Evolutionary conservation across 495 filamentous ascomycete species (phyloP).

Genomic region (Daldinia caldariorum): DNA sequence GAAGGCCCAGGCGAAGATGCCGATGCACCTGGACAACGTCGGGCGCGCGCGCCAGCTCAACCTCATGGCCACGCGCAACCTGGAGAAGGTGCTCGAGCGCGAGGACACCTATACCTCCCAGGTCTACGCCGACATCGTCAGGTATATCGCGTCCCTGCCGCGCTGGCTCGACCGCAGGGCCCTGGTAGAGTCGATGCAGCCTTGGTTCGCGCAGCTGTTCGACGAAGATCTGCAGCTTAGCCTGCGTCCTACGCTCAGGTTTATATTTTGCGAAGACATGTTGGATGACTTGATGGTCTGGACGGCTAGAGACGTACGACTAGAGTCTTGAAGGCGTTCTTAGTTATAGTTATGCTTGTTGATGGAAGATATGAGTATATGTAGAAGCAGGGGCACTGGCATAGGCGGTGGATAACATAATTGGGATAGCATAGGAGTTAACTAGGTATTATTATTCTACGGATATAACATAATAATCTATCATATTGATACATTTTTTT

Average conservation of each 20-base stretch:
- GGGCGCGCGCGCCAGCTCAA: slow-evolving; percentile 1
- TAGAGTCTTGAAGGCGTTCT: neutral
- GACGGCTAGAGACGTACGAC: slow-evolving; percentile 33
- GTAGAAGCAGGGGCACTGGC: too few relatives aligned
- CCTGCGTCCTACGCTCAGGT: slow-evolving; percentile 56
- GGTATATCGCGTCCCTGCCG: slow-evolving; percentile 45
- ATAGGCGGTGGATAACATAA: neutral
- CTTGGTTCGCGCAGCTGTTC: slow-evolving; percentile 42
- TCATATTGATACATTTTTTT: neutral
- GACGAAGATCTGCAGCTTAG: slow-evolving; percentile 27
- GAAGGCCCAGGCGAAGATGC: neutral
- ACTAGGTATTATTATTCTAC: neutral
- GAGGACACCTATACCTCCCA: neutral
- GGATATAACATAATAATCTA: too few relatives aligned
- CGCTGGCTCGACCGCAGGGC: slow-evolving; percentile 39
- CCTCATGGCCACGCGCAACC: neutral
- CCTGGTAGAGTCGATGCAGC: slow-evolving; percentile 44
- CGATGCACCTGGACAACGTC: neutral
- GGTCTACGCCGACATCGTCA: slow-evolving; percentile 27
- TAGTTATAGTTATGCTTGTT: neutral
- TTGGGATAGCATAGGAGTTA: neutral
- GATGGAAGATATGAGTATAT: neutral
- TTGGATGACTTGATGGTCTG: slow-evolving; percentile 46
- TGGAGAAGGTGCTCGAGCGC: neutral
- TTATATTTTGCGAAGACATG: slow-evolving; percentile 55